Percentiles rank a stretch among this genome's conserved stretches.
These are phyloP conservation scores for Phytophthora niederhauseri DNA, from an alignment of 352 stramenopile species.

Conservation along the genomic window DNA sequence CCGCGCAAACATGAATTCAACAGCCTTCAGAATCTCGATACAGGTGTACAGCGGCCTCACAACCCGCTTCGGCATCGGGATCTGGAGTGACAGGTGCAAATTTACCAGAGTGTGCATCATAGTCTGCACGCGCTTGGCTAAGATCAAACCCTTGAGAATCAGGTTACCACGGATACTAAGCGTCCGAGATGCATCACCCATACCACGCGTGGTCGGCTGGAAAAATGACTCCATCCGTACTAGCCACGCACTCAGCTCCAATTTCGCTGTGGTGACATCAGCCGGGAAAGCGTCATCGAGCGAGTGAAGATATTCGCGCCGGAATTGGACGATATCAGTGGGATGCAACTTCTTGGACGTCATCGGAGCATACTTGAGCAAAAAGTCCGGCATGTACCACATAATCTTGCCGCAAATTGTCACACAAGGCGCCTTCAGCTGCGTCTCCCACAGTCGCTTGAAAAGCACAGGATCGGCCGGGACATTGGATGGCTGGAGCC, in stretches of 20 bases:
- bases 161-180: constrained; percentile 86
- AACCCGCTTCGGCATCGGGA: constrained; percentile 86
- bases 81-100: constrained; percentile 86
- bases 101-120: constrained; percentile 92
- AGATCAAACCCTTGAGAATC: constrained; percentile 93
- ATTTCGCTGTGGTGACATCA: constrained; percentile 79
- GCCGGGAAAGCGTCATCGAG: constrained; percentile 80
- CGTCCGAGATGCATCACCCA: constrained; percentile 73
- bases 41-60: constrained; percentile 89
- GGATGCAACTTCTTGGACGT: constrained; percentile 87
- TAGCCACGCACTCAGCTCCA: constrained; percentile 86
- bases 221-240: constrained; percentile 91
- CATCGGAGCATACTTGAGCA: constrained; percentile 84
- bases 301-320: constrained; percentile 79
- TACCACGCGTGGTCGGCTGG: constrained; percentile 77
- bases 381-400: constrained; percentile 89
- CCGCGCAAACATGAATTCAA: constrained; percentile 93
- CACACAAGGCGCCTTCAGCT: constrained; percentile 82
- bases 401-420: constrained; percentile 86
- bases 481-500: constrained; percentile 83
- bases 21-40: constrained; percentile 92
- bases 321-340: constrained; percentile 75
- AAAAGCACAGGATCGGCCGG: constrained; percentile 90
- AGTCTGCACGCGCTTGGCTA: constrained; percentile 89
- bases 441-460: constrained; percentile 91